phyloP scores from a whole-genome alignment of 768 basidiomycete genomes.

The Stropharia rugosoannulata region DNA sequence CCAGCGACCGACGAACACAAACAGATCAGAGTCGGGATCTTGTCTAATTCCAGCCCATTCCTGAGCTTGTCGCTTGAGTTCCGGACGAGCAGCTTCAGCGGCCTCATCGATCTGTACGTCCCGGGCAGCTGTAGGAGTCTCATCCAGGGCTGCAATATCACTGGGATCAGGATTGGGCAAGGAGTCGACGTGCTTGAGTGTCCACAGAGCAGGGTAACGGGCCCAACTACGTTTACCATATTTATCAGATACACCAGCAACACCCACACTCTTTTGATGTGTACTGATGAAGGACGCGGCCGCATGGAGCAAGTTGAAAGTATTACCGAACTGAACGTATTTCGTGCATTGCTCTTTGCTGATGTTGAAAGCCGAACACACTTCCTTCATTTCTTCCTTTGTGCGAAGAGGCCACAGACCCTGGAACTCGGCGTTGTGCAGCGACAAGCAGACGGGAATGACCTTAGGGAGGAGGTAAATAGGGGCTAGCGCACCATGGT shows the following conservation, averaged over 20 bases:
- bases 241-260: constrained; percentile 97
- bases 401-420: constrained; percentile 95
- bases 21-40: constrained; percentile 85
- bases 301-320: constrained; percentile 93
- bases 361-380: constrained; percentile 97
- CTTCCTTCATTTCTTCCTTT: constrained; percentile 98
- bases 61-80: constrained; percentile 88
- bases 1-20: constrained; percentile 97
- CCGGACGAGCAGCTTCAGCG: constrained; percentile 89
- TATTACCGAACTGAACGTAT: constrained; percentile 98
- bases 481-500: constrained; percentile 89
- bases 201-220: constrained; percentile 95
- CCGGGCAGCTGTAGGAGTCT: constrained; percentile 65
- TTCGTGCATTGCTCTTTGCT: constrained; percentile 95
- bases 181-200: constrained; percentile 92
- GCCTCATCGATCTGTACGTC: constrained; percentile 76
- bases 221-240: constrained; percentile 98
- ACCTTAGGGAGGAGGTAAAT: constrained; percentile 93
- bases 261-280: constrained; percentile 92
- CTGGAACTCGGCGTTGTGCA: constrained; percentile 98
- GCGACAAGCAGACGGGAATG: constrained; percentile 84
- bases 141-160: constrained; percentile 91
- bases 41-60: constrained; percentile 95
- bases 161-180: constrained; percentile 93
- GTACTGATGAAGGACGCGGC: constrained; percentile 90